These are phyloP conservation scores for Amanita rimosa DNA, from an alignment of 768 basidiomycete genomes.

Conservation along the genomic window DNA sequence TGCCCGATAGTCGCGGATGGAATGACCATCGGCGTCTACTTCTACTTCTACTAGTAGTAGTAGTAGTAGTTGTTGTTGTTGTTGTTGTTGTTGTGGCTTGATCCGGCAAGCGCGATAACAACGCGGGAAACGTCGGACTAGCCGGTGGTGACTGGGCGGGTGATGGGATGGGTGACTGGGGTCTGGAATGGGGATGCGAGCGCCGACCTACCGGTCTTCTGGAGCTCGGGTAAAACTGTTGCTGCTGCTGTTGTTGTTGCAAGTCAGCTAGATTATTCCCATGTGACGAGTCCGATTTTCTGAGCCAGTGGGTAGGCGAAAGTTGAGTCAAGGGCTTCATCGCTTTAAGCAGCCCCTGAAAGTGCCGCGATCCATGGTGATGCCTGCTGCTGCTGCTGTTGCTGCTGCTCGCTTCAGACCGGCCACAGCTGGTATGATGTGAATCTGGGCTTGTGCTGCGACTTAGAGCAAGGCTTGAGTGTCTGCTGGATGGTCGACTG, in stretches of 20 bases:
- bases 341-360: slow-evolving; percentile 40
- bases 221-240: too few relatives aligned
- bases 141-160: not conserved
- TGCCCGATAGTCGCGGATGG: not conserved
- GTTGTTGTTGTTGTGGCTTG: too few relatives aligned
- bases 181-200: not conserved
- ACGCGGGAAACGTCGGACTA: too few relatives aligned
- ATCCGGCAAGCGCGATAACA: too few relatives aligned
- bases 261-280: not conserved
- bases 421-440: slow-evolving; percentile 2
- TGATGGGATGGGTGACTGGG: not conserved
- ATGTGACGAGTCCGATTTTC: slow-evolving; percentile 11
- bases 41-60: too few relatives aligned
- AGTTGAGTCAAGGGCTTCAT: slow-evolving; percentile 55
- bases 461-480: slow-evolving; percentile 39
- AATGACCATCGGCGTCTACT: not conserved
- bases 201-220: not conserved
- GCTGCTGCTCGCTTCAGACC: not conserved
- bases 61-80: too few relatives aligned
- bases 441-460: slow-evolving; percentile 28
- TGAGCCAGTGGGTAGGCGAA: slow-evolving; percentile 11
- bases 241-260: too few relatives aligned
- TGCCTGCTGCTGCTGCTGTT: slow-evolving; percentile 17
- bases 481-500: slow-evolving; percentile 21
- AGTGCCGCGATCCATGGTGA: slow-evolving; percentile 28